A percentile compares a stretch with the other conserved stretches of the same genome.
Conservation (phyloP, 208 protist genomes). For the Acanthamoeba polyphaga region DNA sequence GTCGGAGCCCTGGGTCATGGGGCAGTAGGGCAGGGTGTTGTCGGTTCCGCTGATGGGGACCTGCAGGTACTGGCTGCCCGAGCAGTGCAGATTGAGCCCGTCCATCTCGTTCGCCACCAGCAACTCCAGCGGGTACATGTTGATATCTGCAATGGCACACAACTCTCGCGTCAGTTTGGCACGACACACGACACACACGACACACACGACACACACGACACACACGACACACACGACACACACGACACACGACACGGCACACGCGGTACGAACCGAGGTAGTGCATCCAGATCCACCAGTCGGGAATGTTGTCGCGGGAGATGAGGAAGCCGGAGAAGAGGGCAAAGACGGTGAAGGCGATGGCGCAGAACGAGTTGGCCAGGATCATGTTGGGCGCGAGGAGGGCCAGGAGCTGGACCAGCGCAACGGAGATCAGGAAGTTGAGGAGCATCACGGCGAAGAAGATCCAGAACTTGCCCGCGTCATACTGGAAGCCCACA, state of each 20-base stretch:
- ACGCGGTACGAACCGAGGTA: neutral
- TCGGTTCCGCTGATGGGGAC: constrained; percentile 59
- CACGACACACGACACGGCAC: neutral
- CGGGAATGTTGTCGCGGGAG: constrained; percentile 60
- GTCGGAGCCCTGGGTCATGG: neutral
- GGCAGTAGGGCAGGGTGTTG: constrained; percentile 1
- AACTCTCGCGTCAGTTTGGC: neutral
- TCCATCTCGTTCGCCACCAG: constrained; percentile 69
- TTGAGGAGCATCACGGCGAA: constrained; percentile 43
- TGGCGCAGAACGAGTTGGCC: constrained; percentile 53
- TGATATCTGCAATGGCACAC: constrained; percentile 15
- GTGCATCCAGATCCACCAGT: constrained; percentile 56
- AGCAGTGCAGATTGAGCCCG: constrained; percentile 44
- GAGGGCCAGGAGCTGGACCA: constrained; percentile 34
- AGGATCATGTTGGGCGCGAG: constrained; percentile 45
- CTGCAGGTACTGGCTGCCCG: constrained; percentile 15
- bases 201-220: neutral
- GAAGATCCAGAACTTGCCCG: constrained; percentile 73
- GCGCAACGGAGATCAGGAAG: constrained; percentile 34
- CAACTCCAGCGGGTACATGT: constrained; percentile 64
- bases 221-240: neutral
- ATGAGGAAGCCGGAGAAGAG: constrained; percentile 72
- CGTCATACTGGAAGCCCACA: constrained; percentile 45
- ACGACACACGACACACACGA: neutral
- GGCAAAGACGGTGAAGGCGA: constrained; percentile 57